Conservation (phyloP, 2,329 filamentous ascomycete species). For the Penicillium fuscoglaucum region DNA sequence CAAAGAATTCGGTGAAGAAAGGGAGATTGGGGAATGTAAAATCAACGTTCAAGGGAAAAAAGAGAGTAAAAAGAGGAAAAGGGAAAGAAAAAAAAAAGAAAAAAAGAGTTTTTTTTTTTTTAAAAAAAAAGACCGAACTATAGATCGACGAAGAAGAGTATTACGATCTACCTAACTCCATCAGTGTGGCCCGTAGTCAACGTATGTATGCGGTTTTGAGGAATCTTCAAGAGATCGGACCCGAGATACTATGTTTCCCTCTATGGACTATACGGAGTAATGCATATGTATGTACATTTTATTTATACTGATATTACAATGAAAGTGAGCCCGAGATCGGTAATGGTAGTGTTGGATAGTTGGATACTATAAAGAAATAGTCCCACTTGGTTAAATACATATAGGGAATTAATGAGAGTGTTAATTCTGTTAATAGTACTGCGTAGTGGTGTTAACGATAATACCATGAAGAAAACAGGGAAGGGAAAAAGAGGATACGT, state of each 20-base stretch:
- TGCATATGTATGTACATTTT: not conserved
- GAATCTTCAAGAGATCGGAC: slow-evolving; percentile 32
- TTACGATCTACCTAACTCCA: slow-evolving; percentile 28
- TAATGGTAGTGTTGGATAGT: not conserved
- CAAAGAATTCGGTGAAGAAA: slow-evolving; percentile 22
- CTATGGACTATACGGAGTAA: not conserved
- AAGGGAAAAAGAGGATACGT: not conserved
- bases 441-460: no score
- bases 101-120: not conserved
- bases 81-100: not conserved
- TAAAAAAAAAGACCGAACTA: slow-evolving; percentile 17
- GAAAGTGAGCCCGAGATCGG: slow-evolving; percentile 29
- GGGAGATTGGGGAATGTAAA: slow-evolving; percentile 12
- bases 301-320: not conserved
- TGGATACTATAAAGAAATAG: not conserved
- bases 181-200: slow-evolving; percentile 27
- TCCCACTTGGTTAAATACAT: not conserved
- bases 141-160: slow-evolving; percentile 26
- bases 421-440: no score
- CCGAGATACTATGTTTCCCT: not conserved
- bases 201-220: slow-evolving; percentile 16
- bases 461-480: no score
- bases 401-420: no score
- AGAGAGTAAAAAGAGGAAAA: not conserved
- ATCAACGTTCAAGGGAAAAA: not conserved